Percentiles rank a stretch among this genome's conserved stretches.
These are phyloP conservation scores for Crithidia thermophila DNA, from an alignment of 208 protist genomes.

Conservation along the genomic window DNA sequence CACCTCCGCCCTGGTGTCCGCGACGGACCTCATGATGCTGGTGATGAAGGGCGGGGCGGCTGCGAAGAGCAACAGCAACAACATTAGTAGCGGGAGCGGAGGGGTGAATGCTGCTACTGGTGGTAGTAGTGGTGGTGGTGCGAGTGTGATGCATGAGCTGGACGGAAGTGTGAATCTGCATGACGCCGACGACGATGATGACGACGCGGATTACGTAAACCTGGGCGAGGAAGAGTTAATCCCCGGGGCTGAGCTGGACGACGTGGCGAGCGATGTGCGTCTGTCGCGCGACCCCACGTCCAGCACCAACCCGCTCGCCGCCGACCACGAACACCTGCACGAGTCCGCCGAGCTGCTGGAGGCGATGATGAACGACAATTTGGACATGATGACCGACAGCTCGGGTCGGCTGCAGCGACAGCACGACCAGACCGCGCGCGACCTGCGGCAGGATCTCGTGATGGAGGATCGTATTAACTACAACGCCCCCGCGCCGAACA, in stretches of 20 bases:
- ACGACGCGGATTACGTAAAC: conserved; percentile 37
- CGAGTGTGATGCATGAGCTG: no score
- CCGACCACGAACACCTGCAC: conserved; percentile 58
- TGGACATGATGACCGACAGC: conserved; percentile 33
- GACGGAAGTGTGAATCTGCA: neutral
- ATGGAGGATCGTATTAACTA: conserved; percentile 69
- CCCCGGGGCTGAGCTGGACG: conserved; percentile 62
- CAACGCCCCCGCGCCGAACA: conserved; percentile 26
- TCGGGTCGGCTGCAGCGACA: conserved; percentile 22
- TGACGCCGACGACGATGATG: conserved; percentile 32
- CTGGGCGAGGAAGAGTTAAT: conserved; percentile 42
- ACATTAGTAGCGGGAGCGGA: no score
- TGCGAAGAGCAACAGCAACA: no score
- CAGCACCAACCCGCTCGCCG: conserved; percentile 22
- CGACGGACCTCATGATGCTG: conserved; percentile 70
- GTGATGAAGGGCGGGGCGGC: conserved; percentile 47
- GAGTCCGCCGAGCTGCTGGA: conserved; percentile 81
- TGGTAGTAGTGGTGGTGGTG: neutral
- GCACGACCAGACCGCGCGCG: conserved; percentile 30
- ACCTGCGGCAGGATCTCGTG: conserved; percentile 50
- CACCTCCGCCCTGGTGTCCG: conserved; percentile 59
- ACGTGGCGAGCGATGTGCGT: conserved; percentile 41
- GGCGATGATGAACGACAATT: conserved; percentile 68
- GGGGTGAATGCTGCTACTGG: no score
- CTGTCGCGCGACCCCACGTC: conserved; percentile 34